A percentile compares a stretch with the other conserved stretches of the same genome.
Evolutionary conservation across 2,329 filamentous ascomycete genomes (phyloP).

Genomic region (Verticillium albo-atrum): DNA sequence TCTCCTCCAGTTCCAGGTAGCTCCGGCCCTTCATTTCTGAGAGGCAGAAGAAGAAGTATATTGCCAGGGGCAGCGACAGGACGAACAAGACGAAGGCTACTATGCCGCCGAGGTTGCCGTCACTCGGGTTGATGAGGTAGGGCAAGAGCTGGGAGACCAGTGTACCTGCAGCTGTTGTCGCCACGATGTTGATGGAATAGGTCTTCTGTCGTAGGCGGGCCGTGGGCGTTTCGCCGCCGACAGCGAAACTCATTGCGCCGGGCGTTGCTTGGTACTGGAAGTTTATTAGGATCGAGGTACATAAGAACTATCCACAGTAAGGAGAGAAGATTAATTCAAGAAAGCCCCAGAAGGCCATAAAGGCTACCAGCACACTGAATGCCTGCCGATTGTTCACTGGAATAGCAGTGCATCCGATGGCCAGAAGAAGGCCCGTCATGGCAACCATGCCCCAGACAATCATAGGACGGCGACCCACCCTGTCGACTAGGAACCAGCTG

Average conservation of each 20-base stretch:
- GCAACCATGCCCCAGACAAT: constrained; percentile 25
- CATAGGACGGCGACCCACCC: constrained; percentile 28
- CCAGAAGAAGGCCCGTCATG: neutral
- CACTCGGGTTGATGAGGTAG: constrained; percentile 19
- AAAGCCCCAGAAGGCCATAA: constrained; percentile 7
- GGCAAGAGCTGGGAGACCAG: constrained; percentile 14
- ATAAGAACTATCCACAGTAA: too few relatives aligned
- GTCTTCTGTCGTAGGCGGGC: constrained; percentile 7
- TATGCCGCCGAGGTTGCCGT: constrained; percentile 31
- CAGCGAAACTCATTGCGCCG: constrained; percentile 3
- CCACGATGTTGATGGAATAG: constrained; percentile 7
- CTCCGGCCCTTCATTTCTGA: constrained; percentile 23
- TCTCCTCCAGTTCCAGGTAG: constrained; percentile 17
- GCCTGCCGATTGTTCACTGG: neutral
- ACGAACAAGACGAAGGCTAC: constrained; percentile 33
- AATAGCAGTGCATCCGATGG: constrained; percentile 29
- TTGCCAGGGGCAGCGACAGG: constrained; percentile 16
- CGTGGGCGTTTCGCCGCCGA: constrained; percentile 4
- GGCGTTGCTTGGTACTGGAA: constrained; percentile 5
- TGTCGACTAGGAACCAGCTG: constrained; percentile 31
- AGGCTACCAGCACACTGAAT: neutral
- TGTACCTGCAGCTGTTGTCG: constrained; percentile 1
- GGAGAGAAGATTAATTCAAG: neutral
- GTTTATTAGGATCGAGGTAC: too few relatives aligned
- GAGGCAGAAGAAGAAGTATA: constrained; percentile 25